These are phyloP conservation scores for Populus hybrid DNA, from an alignment of 441 rosid genomes.

Conservation along the genomic window DNA sequence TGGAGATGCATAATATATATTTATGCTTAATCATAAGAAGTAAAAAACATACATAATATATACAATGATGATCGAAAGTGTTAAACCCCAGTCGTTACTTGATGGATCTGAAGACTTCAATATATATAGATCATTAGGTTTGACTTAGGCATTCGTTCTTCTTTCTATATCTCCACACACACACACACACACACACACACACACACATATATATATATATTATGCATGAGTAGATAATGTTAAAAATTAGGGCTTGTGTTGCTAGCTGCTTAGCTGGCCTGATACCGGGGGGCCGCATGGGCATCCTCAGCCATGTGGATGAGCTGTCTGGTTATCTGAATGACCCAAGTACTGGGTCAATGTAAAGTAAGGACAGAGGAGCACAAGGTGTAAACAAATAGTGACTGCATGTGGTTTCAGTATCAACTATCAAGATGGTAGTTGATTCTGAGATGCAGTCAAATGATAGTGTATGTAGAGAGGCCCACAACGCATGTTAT, in stretches of 20 bases:
- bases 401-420: conserved; percentile 37
- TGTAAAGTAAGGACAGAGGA: conserved; percentile 34
- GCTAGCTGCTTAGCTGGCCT: neutral
- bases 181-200: no score
- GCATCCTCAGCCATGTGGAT: conserved; percentile 18
- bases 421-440: conserved; percentile 21
- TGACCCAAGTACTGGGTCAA: conserved; percentile 39
- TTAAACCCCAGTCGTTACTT: neutral
- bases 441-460: conserved; percentile 29
- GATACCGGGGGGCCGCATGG: conserved; percentile 25
- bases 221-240: neutral
- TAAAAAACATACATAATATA: neutral
- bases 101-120: neutral
- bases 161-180: neutral
- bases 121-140: neutral
- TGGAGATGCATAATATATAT: no score
- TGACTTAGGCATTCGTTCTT: neutral
- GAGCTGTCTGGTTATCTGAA: conserved; percentile 53
- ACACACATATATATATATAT: neutral
- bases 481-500: conserved; percentile 26
- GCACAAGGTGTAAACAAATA: conserved; percentile 34
- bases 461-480: conserved; percentile 4
- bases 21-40: neutral
- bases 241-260: neutral
- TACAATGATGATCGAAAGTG: no score